Percentiles rank a stretch among this genome's conserved stretches.
Evolutionary conservation across 2,329 filamentous ascomycete genomes (phyloP).

Genomic region (Alternaria sp.): DNA sequence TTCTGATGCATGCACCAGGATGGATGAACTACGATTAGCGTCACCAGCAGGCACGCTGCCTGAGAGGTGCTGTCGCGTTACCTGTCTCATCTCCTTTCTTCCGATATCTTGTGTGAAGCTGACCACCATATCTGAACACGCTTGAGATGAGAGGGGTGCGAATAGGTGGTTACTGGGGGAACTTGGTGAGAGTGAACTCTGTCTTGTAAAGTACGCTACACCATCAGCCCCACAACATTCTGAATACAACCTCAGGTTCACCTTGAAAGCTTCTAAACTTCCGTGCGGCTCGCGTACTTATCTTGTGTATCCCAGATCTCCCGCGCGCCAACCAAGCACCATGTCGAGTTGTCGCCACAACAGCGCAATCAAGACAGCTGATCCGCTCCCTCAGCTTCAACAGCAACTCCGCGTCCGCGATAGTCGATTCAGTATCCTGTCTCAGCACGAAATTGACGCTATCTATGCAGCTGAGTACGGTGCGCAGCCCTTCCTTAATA

Average conservation of each 20-base stretch:
- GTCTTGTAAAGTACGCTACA: background rate
- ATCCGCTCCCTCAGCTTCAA: background rate
- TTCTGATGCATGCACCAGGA: background rate
- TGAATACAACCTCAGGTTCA: background rate
- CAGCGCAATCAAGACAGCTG: background rate
- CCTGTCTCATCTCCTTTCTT: background rate
- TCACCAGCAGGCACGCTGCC: background rate
- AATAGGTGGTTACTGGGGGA: background rate
- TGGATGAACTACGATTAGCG: background rate
- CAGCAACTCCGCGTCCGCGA: background rate
- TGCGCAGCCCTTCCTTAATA: background rate
- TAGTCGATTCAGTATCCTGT: background rate
- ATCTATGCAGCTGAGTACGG: constrained; percentile 5
- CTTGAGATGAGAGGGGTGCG: background rate
- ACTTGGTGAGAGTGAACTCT: background rate
- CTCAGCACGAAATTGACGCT: background rate
- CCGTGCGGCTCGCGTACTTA: background rate
- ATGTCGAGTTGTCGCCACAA: background rate
- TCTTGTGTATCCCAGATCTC: background rate
- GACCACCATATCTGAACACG: background rate
- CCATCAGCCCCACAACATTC: background rate
- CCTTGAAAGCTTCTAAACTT: background rate
- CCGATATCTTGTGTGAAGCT: background rate
- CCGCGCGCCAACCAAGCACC: background rate
- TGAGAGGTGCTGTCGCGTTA: background rate